Base-by-base conservation (phyloP, 768 basidiomycete species). In the Mycena indigotica region DNA sequence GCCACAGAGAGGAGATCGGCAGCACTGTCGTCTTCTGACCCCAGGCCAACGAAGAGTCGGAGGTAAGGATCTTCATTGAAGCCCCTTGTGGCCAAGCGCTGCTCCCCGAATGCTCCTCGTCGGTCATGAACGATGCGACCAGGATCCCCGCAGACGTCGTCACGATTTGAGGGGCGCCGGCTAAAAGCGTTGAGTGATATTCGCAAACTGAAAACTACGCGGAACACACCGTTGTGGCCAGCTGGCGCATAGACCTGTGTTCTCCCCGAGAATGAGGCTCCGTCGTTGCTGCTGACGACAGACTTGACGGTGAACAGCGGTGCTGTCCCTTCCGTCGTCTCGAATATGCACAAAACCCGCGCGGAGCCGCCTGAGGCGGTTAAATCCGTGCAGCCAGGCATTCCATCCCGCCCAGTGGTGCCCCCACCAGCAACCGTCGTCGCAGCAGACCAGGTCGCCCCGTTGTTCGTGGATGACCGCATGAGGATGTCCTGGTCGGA, bases 401-500 rank as follows among this genome's bases (percentile, higher is more conserved):
- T 68, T 5, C 67, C 67, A 38, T 68, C 67, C 10, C 67, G 63
- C 19, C 65, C 67, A 19, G 65, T 68, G 2, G 63, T 64, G 29
- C 30, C 17, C 32, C 8, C 17, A 35, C 32, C 32, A 8, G 32
- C 32, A 35, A 35, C 32, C 8, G 32, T 35, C 32, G 32, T 35
- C 8, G 32, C 32, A 35, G 32, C 32, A 35, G 55, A 53, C 67
- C 67, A 68, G 12, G 61, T 61, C 12, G 10, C n/a, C 21, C 67
- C 67, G 39, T 51, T 52, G 50, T 68, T 46, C 6, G 61, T 63
- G 6, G 67, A 68, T 21, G 62, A 50, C 21, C 58, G 58, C 65
- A 68, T 57, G 19, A 66, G 64, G 26, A 66, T 66, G 52, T 68
- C 67, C 44, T 68, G 67, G 49, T 68, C 67, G 17, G 5, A n/a